A percentile compares a stretch with the other conserved stretches of the same genome.
Evolutionary conservation across 768 basidiomycete genomes (phyloP).

Genomic region (Agrocybe pediades): DNA sequence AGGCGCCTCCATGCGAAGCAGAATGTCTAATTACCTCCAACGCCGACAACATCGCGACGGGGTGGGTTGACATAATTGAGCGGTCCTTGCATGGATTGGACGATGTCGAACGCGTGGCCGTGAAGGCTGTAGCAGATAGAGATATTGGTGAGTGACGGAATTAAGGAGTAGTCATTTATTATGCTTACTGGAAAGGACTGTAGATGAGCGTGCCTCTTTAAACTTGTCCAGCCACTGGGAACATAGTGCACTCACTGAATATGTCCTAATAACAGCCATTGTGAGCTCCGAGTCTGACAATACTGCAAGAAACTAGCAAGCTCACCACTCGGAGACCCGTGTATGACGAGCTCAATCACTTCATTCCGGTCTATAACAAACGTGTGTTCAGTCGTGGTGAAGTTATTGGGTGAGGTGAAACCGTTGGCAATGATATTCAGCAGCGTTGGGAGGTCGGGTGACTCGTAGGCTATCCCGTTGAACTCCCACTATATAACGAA

Average conservation of each 20-base stretch:
- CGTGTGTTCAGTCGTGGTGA: conserved; percentile 28
- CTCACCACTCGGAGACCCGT: conserved; percentile 24
- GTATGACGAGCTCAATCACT: conserved; percentile 25
- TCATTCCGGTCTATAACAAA: conserved; percentile 26
- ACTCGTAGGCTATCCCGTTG: conserved; percentile 31
- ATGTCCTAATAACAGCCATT: conserved; percentile 9
- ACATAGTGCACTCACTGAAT: conserved; percentile 9
- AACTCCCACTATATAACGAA: conserved; percentile 27
- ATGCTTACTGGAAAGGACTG: conserved; percentile 21
- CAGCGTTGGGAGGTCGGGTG: conserved; percentile 52
- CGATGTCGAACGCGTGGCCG: conserved; percentile 36
- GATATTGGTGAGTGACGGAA: not conserved
- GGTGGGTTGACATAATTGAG: conserved; percentile 44
- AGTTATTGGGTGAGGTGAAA: conserved; percentile 17
- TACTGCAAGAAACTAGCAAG: conserved; percentile 18
- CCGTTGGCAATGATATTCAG: conserved; percentile 32
- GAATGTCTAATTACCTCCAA: conserved; percentile 25
- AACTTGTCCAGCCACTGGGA: too few relatives aligned
- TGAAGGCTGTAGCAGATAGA: conserved; percentile 9
- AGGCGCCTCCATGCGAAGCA: not conserved
- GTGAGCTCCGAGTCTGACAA: not conserved
- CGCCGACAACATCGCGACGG: conserved; percentile 37
- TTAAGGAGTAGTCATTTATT: not conserved
- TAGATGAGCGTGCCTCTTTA: too few relatives aligned
- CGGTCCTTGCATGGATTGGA: conserved; percentile 33